Conservation (phyloP, 2,329 filamentous ascomycete species). For the Colletotrichum chrysophilum region DNA sequence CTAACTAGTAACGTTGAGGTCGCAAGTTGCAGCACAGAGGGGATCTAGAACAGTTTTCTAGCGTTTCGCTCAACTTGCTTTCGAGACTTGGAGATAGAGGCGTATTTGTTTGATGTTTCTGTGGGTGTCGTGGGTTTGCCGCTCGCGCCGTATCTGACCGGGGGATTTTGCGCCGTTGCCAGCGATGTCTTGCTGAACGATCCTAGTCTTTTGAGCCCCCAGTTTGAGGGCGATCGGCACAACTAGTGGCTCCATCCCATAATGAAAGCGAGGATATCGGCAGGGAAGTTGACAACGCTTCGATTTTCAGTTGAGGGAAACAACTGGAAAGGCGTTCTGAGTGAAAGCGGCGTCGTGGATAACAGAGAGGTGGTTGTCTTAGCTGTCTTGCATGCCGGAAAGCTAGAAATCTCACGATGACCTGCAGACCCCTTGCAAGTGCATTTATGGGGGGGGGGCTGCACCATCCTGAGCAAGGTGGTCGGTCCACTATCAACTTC, state of each 20-base stretch:
- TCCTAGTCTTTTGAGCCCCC: not conserved
- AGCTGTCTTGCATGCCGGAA: not conserved
- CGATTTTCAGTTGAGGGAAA: not conserved
- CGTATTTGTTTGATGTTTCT: not conserved
- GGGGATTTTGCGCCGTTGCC: not conserved
- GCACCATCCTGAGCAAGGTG: not conserved
- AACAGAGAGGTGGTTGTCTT: conserved; percentile 1
- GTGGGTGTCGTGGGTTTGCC: not conserved
- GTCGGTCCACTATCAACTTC: not conserved
- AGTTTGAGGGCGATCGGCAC: conserved; percentile 1
- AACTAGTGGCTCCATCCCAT: conserved; percentile 1
- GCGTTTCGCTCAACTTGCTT: not conserved
- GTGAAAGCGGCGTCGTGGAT: not conserved
- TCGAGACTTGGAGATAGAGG: not conserved
- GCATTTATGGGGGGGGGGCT: not conserved
- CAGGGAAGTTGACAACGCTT: not conserved
- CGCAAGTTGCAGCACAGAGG: not conserved
- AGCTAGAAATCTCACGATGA: conserved; percentile 3
- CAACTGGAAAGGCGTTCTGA: not conserved
- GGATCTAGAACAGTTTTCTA: not conserved
- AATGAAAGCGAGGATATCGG: not conserved
- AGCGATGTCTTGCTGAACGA: not conserved
- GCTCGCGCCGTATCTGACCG: not conserved
- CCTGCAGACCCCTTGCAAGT: conserved; percentile 10
- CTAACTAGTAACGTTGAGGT: not conserved